These are phyloP conservation scores for Dacryopinax primogenitus DNA, from an alignment of 768 basidiomycete genomes.

Conservation along the genomic window DNA sequence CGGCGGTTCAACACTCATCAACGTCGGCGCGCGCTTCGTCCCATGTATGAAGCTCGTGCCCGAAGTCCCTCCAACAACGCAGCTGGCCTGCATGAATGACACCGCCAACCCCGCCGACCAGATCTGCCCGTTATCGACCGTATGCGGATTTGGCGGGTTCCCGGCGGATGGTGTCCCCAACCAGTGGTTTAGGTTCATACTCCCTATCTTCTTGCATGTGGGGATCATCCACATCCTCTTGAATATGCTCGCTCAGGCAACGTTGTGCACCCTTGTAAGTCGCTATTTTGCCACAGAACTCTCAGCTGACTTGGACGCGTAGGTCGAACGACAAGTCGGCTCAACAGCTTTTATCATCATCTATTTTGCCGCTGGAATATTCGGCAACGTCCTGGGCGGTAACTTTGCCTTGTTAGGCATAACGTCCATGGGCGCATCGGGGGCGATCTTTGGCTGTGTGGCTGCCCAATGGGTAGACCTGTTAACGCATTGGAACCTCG, in stretches of 20 bases:
- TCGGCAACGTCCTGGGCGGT: constrained; percentile 81
- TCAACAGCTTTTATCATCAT: constrained; percentile 70
- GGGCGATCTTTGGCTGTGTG: constrained; percentile 80
- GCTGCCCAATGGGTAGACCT: constrained; percentile 76
- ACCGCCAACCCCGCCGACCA: constrained; percentile 62
- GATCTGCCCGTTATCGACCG: constrained; percentile 60
- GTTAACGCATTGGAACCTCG: constrained; percentile 82
- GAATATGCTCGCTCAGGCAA: constrained; percentile 81
- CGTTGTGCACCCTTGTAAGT: constrained; percentile 59
- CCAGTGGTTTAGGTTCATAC: constrained; percentile 63
- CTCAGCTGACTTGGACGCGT: constrained; percentile 8
- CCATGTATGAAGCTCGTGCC: constrained; percentile 75
- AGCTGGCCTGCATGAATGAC: constrained; percentile 65
- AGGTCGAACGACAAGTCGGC: constrained; percentile 89
- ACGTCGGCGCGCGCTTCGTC: constrained; percentile 77
- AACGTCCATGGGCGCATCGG: constrained; percentile 84
- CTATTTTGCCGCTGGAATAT: constrained; percentile 84
- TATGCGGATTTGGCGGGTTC: constrained; percentile 83
- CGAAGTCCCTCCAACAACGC: constrained; percentile 41
- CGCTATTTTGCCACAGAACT: not conserved
- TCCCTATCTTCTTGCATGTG: constrained; percentile 83
- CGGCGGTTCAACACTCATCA: constrained; percentile 66
- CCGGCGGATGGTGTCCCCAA: constrained; percentile 32
- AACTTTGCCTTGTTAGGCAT: constrained; percentile 83
- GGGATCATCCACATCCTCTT: constrained; percentile 86